Evolutionary conservation across 306 rosid genomes (phyloP).

Genomic region (Prunus armeniaca): DNA sequence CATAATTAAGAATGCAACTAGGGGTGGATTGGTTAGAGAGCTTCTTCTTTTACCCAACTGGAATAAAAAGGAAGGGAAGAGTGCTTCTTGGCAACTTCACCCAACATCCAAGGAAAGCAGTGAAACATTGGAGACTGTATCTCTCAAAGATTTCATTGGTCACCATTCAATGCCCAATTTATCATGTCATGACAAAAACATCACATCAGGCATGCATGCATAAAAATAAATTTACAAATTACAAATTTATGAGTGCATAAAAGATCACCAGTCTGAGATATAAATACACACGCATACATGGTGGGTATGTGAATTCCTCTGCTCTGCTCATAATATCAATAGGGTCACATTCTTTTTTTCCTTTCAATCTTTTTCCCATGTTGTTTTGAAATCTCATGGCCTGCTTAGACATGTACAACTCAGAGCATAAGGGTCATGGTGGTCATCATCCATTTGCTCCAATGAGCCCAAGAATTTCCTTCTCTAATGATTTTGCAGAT

Average conservation of each 20-base stretch:
- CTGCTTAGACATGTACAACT: constrained; percentile 80
- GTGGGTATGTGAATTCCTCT: constrained; percentile 40
- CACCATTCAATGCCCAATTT: constrained; percentile 42
- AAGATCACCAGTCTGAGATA: constrained; percentile 26
- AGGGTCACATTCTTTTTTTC: too few relatives aligned
- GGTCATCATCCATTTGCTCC: constrained; percentile 43
- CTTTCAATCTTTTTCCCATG: constrained; percentile 19
- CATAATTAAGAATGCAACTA: constrained; percentile 25
- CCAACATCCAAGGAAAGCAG: constrained; percentile 41
- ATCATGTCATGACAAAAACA: constrained; percentile 61
- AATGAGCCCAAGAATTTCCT: constrained; percentile 92
- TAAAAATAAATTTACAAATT: background rate
- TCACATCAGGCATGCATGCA: constrained; percentile 56
- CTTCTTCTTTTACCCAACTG: constrained; percentile 11
- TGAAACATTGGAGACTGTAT: constrained; percentile 29
- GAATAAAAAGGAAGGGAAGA: constrained; percentile 5
- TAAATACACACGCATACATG: constrained; percentile 41
- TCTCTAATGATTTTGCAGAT: constrained; percentile 88
- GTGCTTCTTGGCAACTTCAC: constrained; percentile 41
- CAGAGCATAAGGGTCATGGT: constrained; percentile 42
- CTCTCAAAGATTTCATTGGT: constrained; percentile 35
- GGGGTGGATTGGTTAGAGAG: constrained; percentile 24
- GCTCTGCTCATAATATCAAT: constrained; percentile 11
- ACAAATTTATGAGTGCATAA: background rate
- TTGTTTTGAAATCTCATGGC: constrained; percentile 67